Evolutionary conservation across 2,329 filamentous ascomycete species (phyloP).

Genomic region (Xylariaceae sp.): DNA sequence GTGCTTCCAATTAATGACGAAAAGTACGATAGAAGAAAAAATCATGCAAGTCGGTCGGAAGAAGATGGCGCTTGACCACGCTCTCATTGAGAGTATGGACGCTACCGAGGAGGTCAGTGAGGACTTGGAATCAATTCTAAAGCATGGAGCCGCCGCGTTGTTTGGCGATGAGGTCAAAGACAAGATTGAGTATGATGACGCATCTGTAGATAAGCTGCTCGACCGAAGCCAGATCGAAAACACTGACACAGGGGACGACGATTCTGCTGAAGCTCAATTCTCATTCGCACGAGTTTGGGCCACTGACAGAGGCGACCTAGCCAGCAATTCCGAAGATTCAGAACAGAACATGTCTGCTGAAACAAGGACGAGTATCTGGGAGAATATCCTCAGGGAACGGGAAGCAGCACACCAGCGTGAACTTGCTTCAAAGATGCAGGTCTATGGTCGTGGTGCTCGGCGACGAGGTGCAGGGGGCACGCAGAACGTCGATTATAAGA

Average conservation of each 20-base stretch:
- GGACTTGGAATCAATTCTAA: constrained; percentile 82
- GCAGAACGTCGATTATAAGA: constrained; percentile 47
- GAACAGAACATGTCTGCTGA: constrained; percentile 45
- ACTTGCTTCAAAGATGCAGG: constrained; percentile 61
- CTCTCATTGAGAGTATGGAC: constrained; percentile 88
- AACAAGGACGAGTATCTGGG: constrained; percentile 72
- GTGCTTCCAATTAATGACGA: constrained; percentile 90
- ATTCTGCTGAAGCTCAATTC: constrained; percentile 71
- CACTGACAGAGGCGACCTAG: constrained; percentile 66
- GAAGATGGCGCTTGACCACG: constrained; percentile 93
- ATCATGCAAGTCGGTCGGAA: constrained; percentile 94
- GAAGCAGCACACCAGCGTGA: constrained; percentile 72
- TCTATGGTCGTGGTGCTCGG: constrained; percentile 80
- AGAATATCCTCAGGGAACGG: constrained; percentile 77
- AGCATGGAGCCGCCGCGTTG: constrained; percentile 78
- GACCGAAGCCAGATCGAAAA: constrained; percentile 78
- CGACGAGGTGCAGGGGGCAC: constrained; percentile 48
- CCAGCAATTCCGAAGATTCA: constrained; percentile 54
- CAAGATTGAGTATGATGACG: constrained; percentile 74
- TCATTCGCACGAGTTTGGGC: constrained; percentile 89
- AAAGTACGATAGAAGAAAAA: constrained; percentile 84
- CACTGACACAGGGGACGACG: constrained; percentile 57
- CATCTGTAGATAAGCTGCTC: constrained; percentile 82
- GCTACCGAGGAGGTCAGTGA: constrained; percentile 70
- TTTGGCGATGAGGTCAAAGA: constrained; percentile 69